These are phyloP conservation scores for Claviceps maximensis DNA, from an alignment of 2,329 filamentous ascomycete species.

Conservation along the genomic window DNA sequence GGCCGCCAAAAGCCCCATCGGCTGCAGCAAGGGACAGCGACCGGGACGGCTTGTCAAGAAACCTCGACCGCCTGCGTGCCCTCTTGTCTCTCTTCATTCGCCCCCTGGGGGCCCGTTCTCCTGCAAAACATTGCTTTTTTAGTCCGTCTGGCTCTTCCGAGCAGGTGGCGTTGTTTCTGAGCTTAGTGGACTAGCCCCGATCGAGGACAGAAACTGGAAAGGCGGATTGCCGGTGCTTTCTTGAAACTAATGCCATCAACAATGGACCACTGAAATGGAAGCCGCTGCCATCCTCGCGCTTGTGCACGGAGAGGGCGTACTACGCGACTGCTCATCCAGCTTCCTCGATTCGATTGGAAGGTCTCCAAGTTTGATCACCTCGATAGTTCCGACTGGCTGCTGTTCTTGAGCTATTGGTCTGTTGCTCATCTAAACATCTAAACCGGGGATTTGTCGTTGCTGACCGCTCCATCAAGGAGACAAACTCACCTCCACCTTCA, in stretches of 20 bases:
- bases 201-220: conserved; percentile 1
- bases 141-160: conserved; percentile 1
- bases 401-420: neutral
- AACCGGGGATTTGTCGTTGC: neutral
- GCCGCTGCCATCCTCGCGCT: conserved; percentile 7
- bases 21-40: conserved; percentile 3
- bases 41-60: conserved; percentile 2
- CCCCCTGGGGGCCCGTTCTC: neutral
- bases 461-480: conserved; percentile 2
- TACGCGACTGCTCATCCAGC: conserved; percentile 5
- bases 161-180: conserved; percentile 5
- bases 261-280: conserved; percentile 10
- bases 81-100: neutral
- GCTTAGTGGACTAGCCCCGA: conserved; percentile 3
- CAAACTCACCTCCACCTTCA: neutral
- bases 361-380: neutral
- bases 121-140: conserved; percentile 7
- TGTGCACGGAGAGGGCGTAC: conserved; percentile 7
- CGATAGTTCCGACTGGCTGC: neutral
- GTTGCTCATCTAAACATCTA: neutral
- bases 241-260: neutral
- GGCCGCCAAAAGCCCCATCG: neutral
- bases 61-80: conserved; percentile 3
- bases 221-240: neutral
- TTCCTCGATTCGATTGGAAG: conserved; percentile 1